Conservation (phyloP, 352 stramenopile genomes). For the Globisporangium mamillatum region DNA sequence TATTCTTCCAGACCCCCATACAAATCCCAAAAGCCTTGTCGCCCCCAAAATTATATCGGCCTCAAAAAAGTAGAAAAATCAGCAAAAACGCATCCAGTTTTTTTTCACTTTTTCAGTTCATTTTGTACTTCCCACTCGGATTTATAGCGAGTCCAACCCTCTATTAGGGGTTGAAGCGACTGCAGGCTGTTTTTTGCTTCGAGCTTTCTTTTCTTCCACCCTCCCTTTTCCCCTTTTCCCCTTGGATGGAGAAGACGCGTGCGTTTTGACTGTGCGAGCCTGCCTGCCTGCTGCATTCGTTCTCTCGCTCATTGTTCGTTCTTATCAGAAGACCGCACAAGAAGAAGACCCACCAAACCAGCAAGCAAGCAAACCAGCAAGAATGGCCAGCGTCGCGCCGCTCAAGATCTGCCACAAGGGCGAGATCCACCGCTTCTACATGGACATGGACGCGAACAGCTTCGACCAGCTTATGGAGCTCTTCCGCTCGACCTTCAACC, state of each 20-base stretch:
- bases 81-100: background rate
- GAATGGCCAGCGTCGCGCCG: slow-evolving; percentile 52
- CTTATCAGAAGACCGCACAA: slow-evolving; percentile 4
- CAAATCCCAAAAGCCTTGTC: background rate
- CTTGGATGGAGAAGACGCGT: background rate
- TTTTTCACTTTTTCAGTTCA: background rate
- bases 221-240: background rate
- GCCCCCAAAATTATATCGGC: background rate
- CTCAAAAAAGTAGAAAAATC: background rate
- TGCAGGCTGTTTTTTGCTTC: background rate
- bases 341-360: background rate
- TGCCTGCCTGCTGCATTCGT: background rate
- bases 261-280: background rate
- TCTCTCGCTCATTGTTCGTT: slow-evolving; percentile 28
- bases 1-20: background rate
- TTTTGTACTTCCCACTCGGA: background rate
- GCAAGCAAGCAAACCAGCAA: slow-evolving; percentile 12
- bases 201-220: slow-evolving; percentile 8
- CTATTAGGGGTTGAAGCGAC: slow-evolving; percentile 8
- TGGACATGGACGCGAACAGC: slow-evolving; percentile 53
- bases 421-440: slow-evolving; percentile 77
- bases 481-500: slow-evolving; percentile 59
- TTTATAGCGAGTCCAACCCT: slow-evolving; percentile 11
- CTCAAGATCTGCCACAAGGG: slow-evolving; percentile 83
- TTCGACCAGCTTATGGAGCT: slow-evolving; percentile 48